Evolutionary conservation across 805 yeast species (phyloP).

Genomic region (Barnettozyma californica): DNA sequence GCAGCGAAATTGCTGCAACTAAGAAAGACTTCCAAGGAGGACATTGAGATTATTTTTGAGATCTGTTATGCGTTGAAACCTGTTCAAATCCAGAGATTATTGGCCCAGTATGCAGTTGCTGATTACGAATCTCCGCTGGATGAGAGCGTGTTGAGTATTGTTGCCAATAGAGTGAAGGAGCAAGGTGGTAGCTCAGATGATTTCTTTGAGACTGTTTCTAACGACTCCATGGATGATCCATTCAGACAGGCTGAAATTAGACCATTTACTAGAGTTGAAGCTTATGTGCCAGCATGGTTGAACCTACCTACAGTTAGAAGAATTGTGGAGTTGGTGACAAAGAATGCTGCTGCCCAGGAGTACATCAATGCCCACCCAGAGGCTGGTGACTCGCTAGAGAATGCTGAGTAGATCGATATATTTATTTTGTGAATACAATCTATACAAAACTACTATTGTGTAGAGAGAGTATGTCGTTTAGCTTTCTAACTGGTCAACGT

Average conservation of each 20-base stretch:
- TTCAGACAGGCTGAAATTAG: conserved; percentile 68
- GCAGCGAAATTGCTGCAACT: conserved; percentile 90
- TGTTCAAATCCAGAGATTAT: conserved; percentile 88
- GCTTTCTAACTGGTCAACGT: too few species aligned
- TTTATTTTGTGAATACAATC: neutral
- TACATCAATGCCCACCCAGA: conserved; percentile 24
- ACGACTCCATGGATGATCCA: conserved; percentile 79
- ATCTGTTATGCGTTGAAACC: conserved; percentile 93
- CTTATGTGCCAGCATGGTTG: conserved; percentile 93
- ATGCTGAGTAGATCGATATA: neutral
- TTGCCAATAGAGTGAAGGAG: conserved; percentile 73
- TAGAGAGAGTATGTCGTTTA: too few species aligned
- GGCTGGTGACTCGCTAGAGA: conserved; percentile 17
- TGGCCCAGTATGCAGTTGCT: conserved; percentile 83
- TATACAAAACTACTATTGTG: too few species aligned
- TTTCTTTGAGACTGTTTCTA: conserved; percentile 63
- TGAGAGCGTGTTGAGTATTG: conserved; percentile 69
- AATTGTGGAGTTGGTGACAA: conserved; percentile 82
- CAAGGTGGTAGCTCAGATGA: conserved; percentile 53
- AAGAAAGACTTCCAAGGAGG: conserved; percentile 83
- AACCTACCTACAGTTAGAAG: conserved; percentile 84
- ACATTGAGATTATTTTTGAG: conserved; percentile 87
- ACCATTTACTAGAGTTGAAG: conserved; percentile 77
- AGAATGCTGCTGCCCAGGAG: conserved; percentile 71
- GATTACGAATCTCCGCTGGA: conserved; percentile 94